phyloP scores from a whole-genome alignment of 169 alveolate genomes.

The Plasmodium blacklocki region DNA sequence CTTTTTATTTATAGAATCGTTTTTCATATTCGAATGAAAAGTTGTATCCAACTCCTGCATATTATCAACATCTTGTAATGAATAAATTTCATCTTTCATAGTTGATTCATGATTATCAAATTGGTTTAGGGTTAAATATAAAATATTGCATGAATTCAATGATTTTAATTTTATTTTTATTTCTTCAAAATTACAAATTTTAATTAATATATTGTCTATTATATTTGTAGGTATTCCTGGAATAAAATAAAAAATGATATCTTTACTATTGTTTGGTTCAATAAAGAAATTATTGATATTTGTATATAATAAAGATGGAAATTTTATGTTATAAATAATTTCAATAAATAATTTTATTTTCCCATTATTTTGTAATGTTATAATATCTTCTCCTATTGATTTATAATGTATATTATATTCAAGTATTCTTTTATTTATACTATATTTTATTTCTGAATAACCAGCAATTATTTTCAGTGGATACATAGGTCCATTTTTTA shows the following conservation, averaged over 20 bases:
- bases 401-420: constrained; percentile 48
- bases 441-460: constrained; percentile 63
- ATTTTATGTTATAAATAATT: constrained; percentile 49
- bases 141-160: constrained; percentile 8
- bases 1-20: background rate
- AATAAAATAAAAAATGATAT: constrained; percentile 56
- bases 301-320: constrained; percentile 62
- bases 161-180: constrained; percentile 38
- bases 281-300: constrained; percentile 68
- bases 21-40: background rate
- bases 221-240: constrained; percentile 49
- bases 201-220: constrained; percentile 31
- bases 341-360: constrained; percentile 58
- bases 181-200: constrained; percentile 74
- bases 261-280: constrained; percentile 66
- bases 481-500: constrained; percentile 63
- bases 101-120: background rate
- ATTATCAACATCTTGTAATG: constrained; percentile 6
- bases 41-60: background rate
- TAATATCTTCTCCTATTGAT: constrained; percentile 49
- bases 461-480: constrained; percentile 56
- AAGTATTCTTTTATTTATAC: constrained; percentile 32
- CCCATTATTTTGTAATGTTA: constrained; percentile 66
- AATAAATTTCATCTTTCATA: background rate
- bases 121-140: constrained; percentile 22